These are phyloP conservation scores for Zasmidium cellare DNA, from an alignment of 2,329 filamentous ascomycete species.

Conservation along the genomic window DNA sequence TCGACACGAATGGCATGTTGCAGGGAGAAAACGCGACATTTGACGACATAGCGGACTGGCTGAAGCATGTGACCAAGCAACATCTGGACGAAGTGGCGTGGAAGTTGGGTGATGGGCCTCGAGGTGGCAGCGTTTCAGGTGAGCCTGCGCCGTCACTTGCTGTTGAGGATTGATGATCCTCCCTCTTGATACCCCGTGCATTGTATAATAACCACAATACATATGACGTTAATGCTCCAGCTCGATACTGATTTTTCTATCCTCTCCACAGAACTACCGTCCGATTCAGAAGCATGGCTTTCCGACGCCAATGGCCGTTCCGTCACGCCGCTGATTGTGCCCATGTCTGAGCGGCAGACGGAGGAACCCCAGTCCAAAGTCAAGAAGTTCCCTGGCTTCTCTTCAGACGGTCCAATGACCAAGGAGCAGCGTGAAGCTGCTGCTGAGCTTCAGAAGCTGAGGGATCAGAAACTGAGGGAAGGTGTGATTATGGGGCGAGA, in stretches of 20 bases:
- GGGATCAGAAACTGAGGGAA: slow-evolving; percentile 51
- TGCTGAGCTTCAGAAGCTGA: slow-evolving; percentile 50
- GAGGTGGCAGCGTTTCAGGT: slow-evolving; percentile 54
- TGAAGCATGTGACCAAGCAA: slow-evolving; percentile 51
- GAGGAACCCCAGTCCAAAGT: too few relatives aligned
- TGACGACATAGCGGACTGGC: slow-evolving; percentile 43
- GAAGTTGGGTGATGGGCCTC: slow-evolving; percentile 61
- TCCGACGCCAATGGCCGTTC: slow-evolving; percentile 47
- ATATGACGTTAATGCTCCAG: neutral
- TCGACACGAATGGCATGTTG: slow-evolving; percentile 24
- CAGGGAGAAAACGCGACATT: slow-evolving; percentile 34
- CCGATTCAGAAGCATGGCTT: slow-evolving; percentile 48
- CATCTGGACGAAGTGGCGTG: slow-evolving; percentile 59
- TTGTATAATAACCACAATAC: neutral
- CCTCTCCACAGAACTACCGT: slow-evolving; percentile 32
- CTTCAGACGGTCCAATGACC: slow-evolving; percentile 17
- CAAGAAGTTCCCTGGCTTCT: too few relatives aligned
- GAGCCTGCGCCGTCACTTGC: slow-evolving; percentile 36
- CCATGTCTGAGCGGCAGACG: slow-evolving; percentile 7
- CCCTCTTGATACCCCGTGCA: neutral
- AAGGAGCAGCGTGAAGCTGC: slow-evolving; percentile 44
- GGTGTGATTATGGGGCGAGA: slow-evolving; percentile 56
- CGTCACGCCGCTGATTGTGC: slow-evolving; percentile 45
- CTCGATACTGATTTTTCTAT: neutral
- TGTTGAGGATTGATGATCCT: neutral